Evolutionary conservation across 495 filamentous ascomycete genomes (phyloP).

Genomic region (Trichoderma erinaceum): DNA sequence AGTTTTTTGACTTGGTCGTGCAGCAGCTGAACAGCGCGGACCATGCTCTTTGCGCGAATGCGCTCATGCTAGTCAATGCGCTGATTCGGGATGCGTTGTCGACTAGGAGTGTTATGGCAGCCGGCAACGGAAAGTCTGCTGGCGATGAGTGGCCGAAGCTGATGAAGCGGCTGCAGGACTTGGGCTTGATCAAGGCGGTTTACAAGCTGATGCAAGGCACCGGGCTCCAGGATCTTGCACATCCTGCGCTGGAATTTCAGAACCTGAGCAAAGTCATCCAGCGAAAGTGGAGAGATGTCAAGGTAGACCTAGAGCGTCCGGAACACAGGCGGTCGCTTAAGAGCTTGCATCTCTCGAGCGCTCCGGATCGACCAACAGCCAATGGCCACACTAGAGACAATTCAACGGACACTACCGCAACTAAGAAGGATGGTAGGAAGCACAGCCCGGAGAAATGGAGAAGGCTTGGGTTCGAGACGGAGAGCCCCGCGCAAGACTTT

Average conservation of each 20-base stretch:
- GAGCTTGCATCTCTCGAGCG: slow-evolving; percentile 75
- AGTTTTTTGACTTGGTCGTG: slow-evolving; percentile 92
- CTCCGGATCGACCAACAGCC: slow-evolving; percentile 48
- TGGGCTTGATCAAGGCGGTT: slow-evolving; percentile 88
- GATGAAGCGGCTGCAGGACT: slow-evolving; percentile 85
- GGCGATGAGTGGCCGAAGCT: slow-evolving; percentile 89
- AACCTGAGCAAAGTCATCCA: slow-evolving; percentile 83
- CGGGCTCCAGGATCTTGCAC: slow-evolving; percentile 86
- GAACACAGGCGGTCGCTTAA: slow-evolving; percentile 88
- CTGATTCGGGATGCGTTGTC: slow-evolving; percentile 89
- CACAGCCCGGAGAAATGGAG: slow-evolving; percentile 94
- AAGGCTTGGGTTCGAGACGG: slow-evolving; percentile 84
- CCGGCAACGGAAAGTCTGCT: slow-evolving; percentile 22
- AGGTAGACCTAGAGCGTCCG: slow-evolving; percentile 74
- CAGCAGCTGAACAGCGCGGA: slow-evolving; percentile 84
- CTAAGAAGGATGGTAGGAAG: slow-evolving; percentile 51
- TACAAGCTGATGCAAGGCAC: slow-evolving; percentile 89
- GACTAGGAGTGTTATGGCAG: slow-evolving; percentile 37
- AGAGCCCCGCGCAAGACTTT: slow-evolving; percentile 80
- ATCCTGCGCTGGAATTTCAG: slow-evolving; percentile 92
- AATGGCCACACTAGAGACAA: slow-evolving; percentile 24
- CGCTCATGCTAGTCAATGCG: slow-evolving; percentile 88
- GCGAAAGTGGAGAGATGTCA: slow-evolving; percentile 82
- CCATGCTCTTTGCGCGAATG: slow-evolving; percentile 93
- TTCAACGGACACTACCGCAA: slow-evolving; percentile 15